Percentiles rank a stretch among this genome's conserved stretches.
Conservation (phyloP, 1,284 basidiomycete genomes). For the Ganoderma leucocontextum region DNA sequence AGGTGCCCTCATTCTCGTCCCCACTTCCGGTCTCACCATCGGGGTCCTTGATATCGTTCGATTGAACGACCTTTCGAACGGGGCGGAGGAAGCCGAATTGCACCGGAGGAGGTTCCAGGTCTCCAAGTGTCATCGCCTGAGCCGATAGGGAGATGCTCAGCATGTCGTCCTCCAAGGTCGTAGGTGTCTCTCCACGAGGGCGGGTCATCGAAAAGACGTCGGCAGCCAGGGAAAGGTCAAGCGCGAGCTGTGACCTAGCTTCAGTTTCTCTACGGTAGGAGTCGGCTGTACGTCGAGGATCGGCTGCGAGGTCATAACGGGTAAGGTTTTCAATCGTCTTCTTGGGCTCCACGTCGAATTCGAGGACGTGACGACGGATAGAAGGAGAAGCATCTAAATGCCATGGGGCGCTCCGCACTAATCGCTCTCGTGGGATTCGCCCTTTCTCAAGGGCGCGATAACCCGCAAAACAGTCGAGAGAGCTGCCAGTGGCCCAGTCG, state of each 20-base stretch:
- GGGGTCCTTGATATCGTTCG: constrained; percentile 31
- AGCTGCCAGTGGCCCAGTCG: constrained; percentile 63
- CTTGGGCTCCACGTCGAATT: constrained; percentile 45
- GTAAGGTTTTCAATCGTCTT: constrained; percentile 49
- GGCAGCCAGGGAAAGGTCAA: constrained; percentile 68
- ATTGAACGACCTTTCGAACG: constrained; percentile 37
- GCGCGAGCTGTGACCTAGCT: constrained; percentile 64
- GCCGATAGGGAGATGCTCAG: constrained; percentile 53
- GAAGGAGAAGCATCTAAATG: constrained; percentile 56
- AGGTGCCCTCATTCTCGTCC: constrained; percentile 1
- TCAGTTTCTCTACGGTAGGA: constrained; percentile 58
- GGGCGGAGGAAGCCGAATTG: constrained; percentile 71
- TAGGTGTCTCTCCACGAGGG: constrained; percentile 8
- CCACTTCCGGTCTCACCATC: constrained; percentile 35
- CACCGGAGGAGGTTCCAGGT: constrained; percentile 58
- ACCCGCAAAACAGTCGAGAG: constrained; percentile 57
- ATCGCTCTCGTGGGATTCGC: constrained; percentile 50
- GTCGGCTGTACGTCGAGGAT: constrained; percentile 46
- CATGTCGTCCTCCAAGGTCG: constrained; percentile 43
- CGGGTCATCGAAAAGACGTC: constrained; percentile 61
- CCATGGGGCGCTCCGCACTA: constrained; percentile 59
- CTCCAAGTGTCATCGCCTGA: constrained; percentile 60
- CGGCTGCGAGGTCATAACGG: constrained; percentile 51
- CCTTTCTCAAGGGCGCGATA: constrained; percentile 60
- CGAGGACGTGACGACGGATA: constrained; percentile 51